Conservation (phyloP, 371 early-diverging fungal genomes). For the Mortierella sp. region DNA sequence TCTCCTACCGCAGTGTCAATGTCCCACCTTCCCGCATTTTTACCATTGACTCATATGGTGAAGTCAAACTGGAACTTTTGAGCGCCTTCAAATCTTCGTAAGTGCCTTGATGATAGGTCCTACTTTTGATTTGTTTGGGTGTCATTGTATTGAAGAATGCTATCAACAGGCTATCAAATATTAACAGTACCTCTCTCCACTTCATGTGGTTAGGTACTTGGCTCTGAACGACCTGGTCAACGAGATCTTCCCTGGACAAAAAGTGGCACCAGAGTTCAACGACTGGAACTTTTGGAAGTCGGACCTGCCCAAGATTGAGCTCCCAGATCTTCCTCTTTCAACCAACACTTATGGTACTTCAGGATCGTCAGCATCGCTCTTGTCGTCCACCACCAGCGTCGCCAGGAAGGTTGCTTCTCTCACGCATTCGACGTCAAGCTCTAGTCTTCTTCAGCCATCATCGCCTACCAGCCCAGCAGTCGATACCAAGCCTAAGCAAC, state of each 20-base stretch:
- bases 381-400: conserved; percentile 49
- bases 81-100: conserved; percentile 86
- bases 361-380: conserved; percentile 53
- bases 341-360: conserved; percentile 41
- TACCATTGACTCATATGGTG: conserved; percentile 97
- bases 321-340: conserved; percentile 63
- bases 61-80: conserved; percentile 93
- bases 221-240: conserved; percentile 96
- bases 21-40: conserved; percentile 97
- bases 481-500: conserved; percentile 31
- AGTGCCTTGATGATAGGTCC: conserved; percentile 24
- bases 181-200: neutral
- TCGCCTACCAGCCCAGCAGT: conserved; percentile 42
- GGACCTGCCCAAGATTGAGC: conserved; percentile 68
- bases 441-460: conserved; percentile 32
- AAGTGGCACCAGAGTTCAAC: conserved; percentile 77
- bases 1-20: conserved; percentile 96
- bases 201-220: conserved; percentile 67
- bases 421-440: conserved; percentile 35
- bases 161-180: neutral
- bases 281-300: conserved; percentile 93
- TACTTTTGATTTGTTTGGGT: conserved; percentile 13
- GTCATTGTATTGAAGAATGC: neutral
- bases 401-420: conserved; percentile 48
- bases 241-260: conserved; percentile 90